Percentiles rank a stretch among this genome's conserved stretches.
Conservation (phyloP, 2,329 filamentous ascomycete species). For the Colletotrichum orchidophilum region DNA sequence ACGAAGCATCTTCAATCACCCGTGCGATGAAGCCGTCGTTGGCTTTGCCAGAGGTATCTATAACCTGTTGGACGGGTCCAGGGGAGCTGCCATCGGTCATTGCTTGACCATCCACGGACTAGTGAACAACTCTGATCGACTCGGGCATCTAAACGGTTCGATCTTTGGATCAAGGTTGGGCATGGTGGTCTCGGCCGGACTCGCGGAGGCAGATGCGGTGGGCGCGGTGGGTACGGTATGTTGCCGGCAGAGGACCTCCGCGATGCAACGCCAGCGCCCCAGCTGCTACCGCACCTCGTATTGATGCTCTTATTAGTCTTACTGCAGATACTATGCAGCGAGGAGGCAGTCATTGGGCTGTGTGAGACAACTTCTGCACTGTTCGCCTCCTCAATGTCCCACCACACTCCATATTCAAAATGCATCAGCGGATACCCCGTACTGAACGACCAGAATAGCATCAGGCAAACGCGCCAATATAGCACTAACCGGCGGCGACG, state of each 20-base stretch:
- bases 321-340: neutral
- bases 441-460: constrained; percentile 14
- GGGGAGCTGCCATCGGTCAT: neutral
- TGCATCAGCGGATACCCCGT: constrained; percentile 2
- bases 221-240: neutral
- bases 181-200: constrained; percentile 6
- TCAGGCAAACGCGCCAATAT: neutral
- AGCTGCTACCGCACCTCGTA: constrained; percentile 26
- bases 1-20: neutral
- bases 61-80: neutral
- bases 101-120: neutral
- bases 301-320: constrained; percentile 3
- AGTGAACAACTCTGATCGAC: neutral
- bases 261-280: constrained; percentile 26
- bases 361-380: constrained; percentile 6
- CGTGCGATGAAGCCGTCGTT: neutral
- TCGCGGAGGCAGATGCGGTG: constrained; percentile 5
- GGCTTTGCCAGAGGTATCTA: neutral
- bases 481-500: neutral
- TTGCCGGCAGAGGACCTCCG: constrained; percentile 4
- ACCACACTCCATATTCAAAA: neutral
- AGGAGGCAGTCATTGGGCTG: constrained; percentile 6
- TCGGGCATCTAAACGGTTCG: neutral
- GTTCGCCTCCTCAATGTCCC: neutral
- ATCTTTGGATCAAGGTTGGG: neutral